Conservation (phyloP, 106 monocot genomes). For the Chionographis japonica region DNA sequence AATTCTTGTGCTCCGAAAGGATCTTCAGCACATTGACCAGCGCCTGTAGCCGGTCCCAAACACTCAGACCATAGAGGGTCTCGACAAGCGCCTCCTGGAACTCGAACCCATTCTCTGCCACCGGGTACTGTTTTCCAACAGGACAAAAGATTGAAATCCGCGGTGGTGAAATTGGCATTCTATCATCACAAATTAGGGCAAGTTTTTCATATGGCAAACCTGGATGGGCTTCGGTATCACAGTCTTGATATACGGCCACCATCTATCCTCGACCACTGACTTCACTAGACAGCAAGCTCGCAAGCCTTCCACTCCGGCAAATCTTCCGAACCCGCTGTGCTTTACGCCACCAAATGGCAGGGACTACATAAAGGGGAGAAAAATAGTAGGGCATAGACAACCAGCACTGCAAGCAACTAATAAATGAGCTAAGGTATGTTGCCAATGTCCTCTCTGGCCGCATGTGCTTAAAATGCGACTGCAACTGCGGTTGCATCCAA, state of each 20-base stretch:
- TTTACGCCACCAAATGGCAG: conserved; percentile 98
- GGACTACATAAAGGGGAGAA: conserved; percentile 56
- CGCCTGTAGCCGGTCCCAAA: conserved; percentile 82
- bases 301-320: conserved; percentile 94
- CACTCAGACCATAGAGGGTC: conserved; percentile 77
- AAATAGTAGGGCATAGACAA: conserved; percentile 1
- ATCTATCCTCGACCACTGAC: conserved; percentile 92
- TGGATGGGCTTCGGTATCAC: conserved; percentile 86
- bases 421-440: too few species aligned
- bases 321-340: conserved; percentile 97
- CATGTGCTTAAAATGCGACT: too few species aligned
- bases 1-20: conserved; percentile 53
- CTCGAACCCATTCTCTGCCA: conserved; percentile 83
- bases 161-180: not conserved
- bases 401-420: not conserved
- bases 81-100: conserved; percentile 96
- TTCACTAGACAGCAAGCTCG: conserved; percentile 97
- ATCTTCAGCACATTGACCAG: conserved; percentile 76
- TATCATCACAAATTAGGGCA: too few species aligned
- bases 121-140: conserved; percentile 91
- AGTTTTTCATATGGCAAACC: conserved; percentile 20
- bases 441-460: too few species aligned
- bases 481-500: too few species aligned
- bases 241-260: conserved; percentile 95
- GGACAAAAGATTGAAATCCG: not conserved